A percentile compares a stretch with the other conserved stretches of the same genome.
phyloP scores from a whole-genome alignment of 371 early-diverging fungal species.

The Haplosporangium sp. region DNA sequence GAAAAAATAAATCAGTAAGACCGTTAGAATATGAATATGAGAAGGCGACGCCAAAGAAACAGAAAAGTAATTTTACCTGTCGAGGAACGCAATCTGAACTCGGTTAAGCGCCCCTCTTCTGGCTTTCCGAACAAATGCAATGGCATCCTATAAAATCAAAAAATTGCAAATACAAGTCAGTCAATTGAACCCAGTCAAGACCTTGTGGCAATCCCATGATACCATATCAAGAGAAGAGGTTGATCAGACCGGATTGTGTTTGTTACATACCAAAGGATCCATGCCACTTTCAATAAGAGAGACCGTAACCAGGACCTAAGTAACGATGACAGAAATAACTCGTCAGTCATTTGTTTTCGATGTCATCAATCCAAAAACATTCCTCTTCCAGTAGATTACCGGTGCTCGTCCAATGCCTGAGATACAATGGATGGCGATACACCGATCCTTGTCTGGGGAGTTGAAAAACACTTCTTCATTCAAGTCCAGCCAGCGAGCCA shows the following conservation, averaged over 20 bases:
- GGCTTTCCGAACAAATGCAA: slow-evolving; percentile 66
- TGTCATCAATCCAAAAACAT: slow-evolving; percentile 9
- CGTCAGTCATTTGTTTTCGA: slow-evolving; percentile 3
- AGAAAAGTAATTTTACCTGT: slow-evolving; percentile 36
- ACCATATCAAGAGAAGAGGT: background rate
- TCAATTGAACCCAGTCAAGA: too few relatives aligned
- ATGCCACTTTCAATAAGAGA: slow-evolving; percentile 76
- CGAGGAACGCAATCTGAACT: slow-evolving; percentile 68
- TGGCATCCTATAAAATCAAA: slow-evolving; percentile 61
- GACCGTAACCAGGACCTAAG: slow-evolving; percentile 67
- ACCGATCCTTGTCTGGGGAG: slow-evolving; percentile 19
- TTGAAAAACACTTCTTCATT: slow-evolving; percentile 54
- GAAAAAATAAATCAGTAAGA: background rate
- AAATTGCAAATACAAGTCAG: background rate
- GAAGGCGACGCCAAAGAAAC: background rate
- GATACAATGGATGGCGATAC: slow-evolving; percentile 78
- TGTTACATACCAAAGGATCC: slow-evolving; percentile 66
- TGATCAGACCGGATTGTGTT: background rate
- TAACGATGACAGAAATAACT: slow-evolving; percentile 1
- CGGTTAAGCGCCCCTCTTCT: slow-evolving; percentile 78
- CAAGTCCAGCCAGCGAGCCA: slow-evolving; percentile 58
- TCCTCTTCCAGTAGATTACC: slow-evolving; percentile 45
- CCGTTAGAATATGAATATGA: background rate
- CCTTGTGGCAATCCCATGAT: too few relatives aligned
- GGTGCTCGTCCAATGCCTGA: slow-evolving; percentile 82